Conservation (phyloP, 768 basidiomycete species). For the Trametes elegans region DNA sequence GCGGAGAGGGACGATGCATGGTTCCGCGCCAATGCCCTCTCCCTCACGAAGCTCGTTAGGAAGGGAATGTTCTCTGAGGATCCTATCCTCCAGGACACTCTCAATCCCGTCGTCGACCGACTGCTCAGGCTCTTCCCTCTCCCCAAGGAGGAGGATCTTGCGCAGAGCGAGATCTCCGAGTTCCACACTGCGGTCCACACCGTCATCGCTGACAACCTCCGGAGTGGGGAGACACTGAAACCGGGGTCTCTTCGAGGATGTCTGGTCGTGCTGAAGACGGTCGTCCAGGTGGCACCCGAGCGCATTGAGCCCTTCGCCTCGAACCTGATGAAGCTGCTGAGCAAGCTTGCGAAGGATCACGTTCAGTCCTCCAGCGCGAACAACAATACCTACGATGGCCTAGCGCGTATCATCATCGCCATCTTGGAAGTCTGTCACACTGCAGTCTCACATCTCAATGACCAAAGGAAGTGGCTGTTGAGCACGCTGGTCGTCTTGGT, state of each 20-base stretch:
- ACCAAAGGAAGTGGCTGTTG: constrained; percentile 81
- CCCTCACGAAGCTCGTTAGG: constrained; percentile 80
- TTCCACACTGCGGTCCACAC: constrained; percentile 77
- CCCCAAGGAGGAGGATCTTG: constrained; percentile 66
- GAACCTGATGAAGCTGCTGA: constrained; percentile 78
- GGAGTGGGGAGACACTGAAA: constrained; percentile 44
- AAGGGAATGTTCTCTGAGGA: constrained; percentile 87
- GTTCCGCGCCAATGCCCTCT: constrained; percentile 68
- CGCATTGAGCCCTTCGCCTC: constrained; percentile 78
- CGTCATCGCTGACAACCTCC: constrained; percentile 76
- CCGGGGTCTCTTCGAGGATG: constrained; percentile 63
- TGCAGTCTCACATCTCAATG: constrained; percentile 78
- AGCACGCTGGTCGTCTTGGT: constrained; percentile 76
- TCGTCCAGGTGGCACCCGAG: constrained; percentile 77
- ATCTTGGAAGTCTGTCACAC: constrained; percentile 85
- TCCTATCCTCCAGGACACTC: constrained; percentile 69
- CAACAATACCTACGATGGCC: constrained; percentile 45
- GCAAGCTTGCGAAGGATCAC: constrained; percentile 86
- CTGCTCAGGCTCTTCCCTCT: constrained; percentile 75
- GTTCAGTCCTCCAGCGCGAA: constrained; percentile 52
- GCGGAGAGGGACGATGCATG: constrained; percentile 81
- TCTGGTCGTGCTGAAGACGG: constrained; percentile 83
- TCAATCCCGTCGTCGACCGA: constrained; percentile 81
- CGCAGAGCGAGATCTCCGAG: constrained; percentile 61
- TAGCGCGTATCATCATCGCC: constrained; percentile 65